These are phyloP conservation scores for Niebla homalea DNA, from an alignment of 495 filamentous ascomycete genomes.

Conservation along the genomic window DNA sequence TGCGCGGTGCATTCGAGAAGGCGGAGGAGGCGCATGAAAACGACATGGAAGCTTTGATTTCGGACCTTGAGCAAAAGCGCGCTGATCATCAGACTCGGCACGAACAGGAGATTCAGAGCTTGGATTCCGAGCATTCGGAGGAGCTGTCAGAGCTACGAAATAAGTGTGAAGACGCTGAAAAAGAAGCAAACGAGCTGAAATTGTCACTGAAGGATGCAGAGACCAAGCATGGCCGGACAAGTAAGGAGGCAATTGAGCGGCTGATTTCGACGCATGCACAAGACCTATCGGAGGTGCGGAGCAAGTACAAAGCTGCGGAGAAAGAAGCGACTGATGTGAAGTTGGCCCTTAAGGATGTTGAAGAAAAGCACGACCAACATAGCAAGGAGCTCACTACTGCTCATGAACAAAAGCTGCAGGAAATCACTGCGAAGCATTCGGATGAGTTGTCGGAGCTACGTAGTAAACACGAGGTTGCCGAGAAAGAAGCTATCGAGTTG, in stretches of 20 bases:
- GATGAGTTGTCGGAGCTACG: not conserved
- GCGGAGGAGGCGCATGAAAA: not conserved
- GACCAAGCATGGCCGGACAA: not conserved
- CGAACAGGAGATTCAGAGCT: too few species aligned
- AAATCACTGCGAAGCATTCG: not conserved
- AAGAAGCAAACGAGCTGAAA: not conserved
- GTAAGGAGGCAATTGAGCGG: not conserved
- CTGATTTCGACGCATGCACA: not conserved
- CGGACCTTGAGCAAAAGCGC: not conserved
- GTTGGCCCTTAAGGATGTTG: not conserved
- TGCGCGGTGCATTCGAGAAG: not conserved
- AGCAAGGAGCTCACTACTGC: not conserved
- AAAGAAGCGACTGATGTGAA: not conserved
- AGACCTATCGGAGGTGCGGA: not conserved
- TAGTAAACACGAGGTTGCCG: not conserved
- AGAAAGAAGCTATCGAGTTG: not conserved
- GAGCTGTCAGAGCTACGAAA: not conserved
- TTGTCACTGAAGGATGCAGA: not conserved
- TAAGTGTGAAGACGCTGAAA: not conserved
- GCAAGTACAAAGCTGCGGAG: not conserved
- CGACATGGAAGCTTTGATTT: constrained; percentile 1
- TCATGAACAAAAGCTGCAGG: constrained; percentile 1
- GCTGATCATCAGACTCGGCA: too few species aligned
- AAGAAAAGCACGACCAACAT: not conserved
- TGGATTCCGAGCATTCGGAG: too few species aligned